These are phyloP conservation scores for Isoetes taiwanensis DNA, from an alignment of 75 land plant genomes.

Conservation along the genomic window DNA sequence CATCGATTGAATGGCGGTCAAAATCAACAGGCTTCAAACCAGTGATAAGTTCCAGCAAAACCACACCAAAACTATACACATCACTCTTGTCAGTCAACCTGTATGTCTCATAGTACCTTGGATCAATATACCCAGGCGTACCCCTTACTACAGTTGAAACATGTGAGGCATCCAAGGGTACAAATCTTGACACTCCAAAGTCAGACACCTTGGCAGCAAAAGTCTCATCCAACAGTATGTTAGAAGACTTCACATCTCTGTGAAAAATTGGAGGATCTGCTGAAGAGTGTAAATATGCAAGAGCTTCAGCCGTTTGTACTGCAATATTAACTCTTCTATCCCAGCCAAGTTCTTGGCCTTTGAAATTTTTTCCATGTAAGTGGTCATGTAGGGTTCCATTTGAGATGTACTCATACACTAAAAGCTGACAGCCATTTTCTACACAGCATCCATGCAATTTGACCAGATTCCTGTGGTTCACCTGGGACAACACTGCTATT, in stretches of 20 bases:
- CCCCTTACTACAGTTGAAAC: neutral
- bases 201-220: slow-evolving; percentile 29
- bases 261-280: slow-evolving; percentile 22
- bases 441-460: slow-evolving; percentile 55
- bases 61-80: slow-evolving; percentile 5
- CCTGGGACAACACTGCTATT: slow-evolving; percentile 38
- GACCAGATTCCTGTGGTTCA: slow-evolving; percentile 53
- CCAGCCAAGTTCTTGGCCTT: neutral
- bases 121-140: slow-evolving; percentile 1
- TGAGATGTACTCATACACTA: slow-evolving; percentile 21
- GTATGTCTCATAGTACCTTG: slow-evolving; percentile 2
- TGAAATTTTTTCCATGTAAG: neutral
- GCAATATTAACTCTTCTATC: slow-evolving; percentile 16
- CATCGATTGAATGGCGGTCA: neutral
- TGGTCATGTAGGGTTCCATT: slow-evolving; percentile 23
- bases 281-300: slow-evolving; percentile 30
- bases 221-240: slow-evolving; percentile 17
- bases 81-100: slow-evolving; percentile 1
- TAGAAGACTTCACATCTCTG: slow-evolving; percentile 31
- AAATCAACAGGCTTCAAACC: slow-evolving; percentile 1
- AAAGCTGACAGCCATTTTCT: slow-evolving; percentile 36
- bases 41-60: neutral
- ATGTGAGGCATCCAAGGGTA: slow-evolving; percentile 8
- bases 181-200: slow-evolving; percentile 28
- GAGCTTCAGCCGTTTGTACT: slow-evolving; percentile 24